Evolutionary conservation across 441 rosid species (phyloP), one percentile per base, ranked within the genome.

Genomic region (Gossypium schwendimanii): DNA sequence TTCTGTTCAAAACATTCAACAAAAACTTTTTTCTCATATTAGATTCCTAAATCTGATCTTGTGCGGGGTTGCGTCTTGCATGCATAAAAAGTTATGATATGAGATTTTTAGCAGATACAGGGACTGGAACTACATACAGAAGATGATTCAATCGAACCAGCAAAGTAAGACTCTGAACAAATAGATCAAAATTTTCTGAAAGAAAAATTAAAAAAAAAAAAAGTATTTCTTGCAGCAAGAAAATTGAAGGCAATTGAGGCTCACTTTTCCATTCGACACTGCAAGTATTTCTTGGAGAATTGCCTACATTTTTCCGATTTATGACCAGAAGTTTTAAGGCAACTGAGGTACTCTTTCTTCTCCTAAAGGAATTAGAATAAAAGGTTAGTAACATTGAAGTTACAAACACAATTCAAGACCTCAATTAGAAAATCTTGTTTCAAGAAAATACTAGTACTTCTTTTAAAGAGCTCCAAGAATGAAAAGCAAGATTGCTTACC

Each of bases 241-340:
- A 44, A 10, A 44, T 9, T 44, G 1, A 54, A 9, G 14, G 39
- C 8, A 33, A 54, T 54, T 33, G 12, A 23, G 6, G 23, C 59
- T 88, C 76, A 89, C 97, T 87, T 93, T 62, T 81, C 94, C 96
- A 91, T 93, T 28, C 96, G 97, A 70, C 98, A 93, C 81, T 89
- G 79, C 80, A 91, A 81, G 78, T 93, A 93, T 77, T 84, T 87
- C 69, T 86, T 91, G 1, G 96, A 87, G 64, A 89, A 87, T 57
- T 50, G 70, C 58, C 89, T 83, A 74, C 98, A 93, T 73, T 74
- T 88, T 63, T 91, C 94, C 20, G 97, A 91, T 76, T 81, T 81
- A 81, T 91, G 92, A 54, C 86, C 83, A 12, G 89, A 83, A 71
- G 90, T 70, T 78, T 89, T 93, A 17, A 93, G 95, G 79, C 97